Percentiles rank a stretch among this genome's conserved stretches.
These are phyloP conservation scores for Flammula alnicola DNA, from an alignment of 1,284 basidiomycete genomes.

Conservation along the genomic window DNA sequence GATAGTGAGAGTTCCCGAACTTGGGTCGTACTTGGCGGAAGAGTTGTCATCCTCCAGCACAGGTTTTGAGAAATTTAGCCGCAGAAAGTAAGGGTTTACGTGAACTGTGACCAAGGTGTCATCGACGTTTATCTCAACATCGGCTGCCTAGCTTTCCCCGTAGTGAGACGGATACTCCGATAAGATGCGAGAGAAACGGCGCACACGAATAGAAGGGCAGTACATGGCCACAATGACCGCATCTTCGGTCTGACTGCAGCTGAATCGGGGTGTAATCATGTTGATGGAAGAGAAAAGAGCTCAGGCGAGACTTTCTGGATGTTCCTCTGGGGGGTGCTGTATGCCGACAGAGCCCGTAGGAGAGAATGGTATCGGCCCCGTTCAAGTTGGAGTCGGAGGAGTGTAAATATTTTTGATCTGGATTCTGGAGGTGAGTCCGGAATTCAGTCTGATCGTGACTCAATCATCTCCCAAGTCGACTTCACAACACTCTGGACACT, in stretches of 20 bases:
- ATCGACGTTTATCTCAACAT: slow-evolving; percentile 78
- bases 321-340: no score
- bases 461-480: slow-evolving; percentile 4
- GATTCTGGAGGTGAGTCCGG: background rate
- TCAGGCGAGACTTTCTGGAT: no score
- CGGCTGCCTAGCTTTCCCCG: slow-evolving; percentile 63
- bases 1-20: slow-evolving; percentile 70
- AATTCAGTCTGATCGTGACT: slow-evolving; percentile 3
- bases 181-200: slow-evolving; percentile 28
- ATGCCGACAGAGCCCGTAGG: no score
- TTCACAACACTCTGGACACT: background rate
- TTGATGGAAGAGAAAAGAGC: background rate
- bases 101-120: slow-evolving; percentile 72
- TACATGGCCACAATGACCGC: slow-evolving; percentile 67
- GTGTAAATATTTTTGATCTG: slow-evolving; percentile 1
- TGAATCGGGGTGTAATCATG: slow-evolving; percentile 85
- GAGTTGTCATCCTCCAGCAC: slow-evolving; percentile 73
- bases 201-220: slow-evolving; percentile 79
- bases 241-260: slow-evolving; percentile 68
- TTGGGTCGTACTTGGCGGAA: slow-evolving; percentile 73
- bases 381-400: background rate
- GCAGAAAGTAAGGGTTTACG: slow-evolving; percentile 81
- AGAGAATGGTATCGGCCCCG: background rate
- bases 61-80: slow-evolving; percentile 69
- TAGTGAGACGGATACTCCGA: slow-evolving; percentile 16